Evolutionary conservation across 2,329 filamentous ascomycete genomes (phyloP).

Genomic region (Bipolaris victoriae): DNA sequence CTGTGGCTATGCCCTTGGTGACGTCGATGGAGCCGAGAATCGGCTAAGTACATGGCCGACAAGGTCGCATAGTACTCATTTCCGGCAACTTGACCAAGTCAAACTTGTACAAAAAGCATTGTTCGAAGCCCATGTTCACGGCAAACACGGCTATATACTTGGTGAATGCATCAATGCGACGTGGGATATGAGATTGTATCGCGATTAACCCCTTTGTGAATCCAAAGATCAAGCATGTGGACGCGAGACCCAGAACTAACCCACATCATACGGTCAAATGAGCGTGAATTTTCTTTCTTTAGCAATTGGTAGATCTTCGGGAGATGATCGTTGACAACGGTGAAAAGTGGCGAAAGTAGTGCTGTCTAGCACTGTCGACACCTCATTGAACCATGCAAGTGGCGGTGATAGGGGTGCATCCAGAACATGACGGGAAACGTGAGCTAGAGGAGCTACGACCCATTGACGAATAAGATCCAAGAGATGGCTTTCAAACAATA

Average conservation of each 20-base stretch:
- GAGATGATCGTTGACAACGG: constrained; percentile 2
- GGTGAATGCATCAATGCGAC: constrained; percentile 1
- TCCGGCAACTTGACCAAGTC: constrained; percentile 25
- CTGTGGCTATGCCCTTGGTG: constrained; percentile 20
- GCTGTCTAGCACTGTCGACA: constrained; percentile 10
- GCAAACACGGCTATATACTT: constrained; percentile 2
- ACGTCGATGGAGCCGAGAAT: constrained; percentile 30
- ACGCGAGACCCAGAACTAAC: constrained; percentile 7
- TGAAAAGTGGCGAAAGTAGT: constrained; percentile 27
- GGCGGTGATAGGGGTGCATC: constrained; percentile 29
- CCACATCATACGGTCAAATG: background rate
- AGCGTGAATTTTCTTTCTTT: constrained; percentile 16
- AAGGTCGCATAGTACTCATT: constrained; percentile 36
- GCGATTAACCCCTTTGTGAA: constrained; percentile 2
- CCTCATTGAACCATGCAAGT: constrained; percentile 34
- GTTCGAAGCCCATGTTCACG: constrained; percentile 2
- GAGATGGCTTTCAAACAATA: constrained; percentile 12
- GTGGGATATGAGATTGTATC: background rate
- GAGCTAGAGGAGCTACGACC: constrained; percentile 18
- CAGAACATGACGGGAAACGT: constrained; percentile 14
- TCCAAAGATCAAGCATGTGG: background rate
- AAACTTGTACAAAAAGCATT: constrained; percentile 6
- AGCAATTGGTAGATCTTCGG: constrained; percentile 10
- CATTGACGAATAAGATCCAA: constrained; percentile 25
- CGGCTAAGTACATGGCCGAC: constrained; percentile 19